phyloP scores from a whole-genome alignment of 2,329 filamentous ascomycete genomes.

The Didymella exigua region DNA sequence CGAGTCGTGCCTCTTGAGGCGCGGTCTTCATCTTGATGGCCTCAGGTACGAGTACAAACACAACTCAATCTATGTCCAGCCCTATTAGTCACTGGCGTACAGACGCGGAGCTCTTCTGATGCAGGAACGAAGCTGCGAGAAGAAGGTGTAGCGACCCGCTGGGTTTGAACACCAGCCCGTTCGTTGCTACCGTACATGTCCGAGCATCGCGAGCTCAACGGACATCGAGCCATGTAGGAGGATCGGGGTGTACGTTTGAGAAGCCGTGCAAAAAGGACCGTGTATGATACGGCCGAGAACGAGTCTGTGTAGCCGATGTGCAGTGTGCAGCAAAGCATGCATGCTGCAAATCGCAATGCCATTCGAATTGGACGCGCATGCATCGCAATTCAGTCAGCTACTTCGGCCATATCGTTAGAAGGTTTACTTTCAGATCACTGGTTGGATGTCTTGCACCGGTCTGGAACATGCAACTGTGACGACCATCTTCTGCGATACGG shows the following conservation, averaged over 20 bases:
- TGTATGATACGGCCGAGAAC: neutral
- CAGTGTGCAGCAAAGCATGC: neutral
- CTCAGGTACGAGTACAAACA: neutral
- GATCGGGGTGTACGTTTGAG: neutral
- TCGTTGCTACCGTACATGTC: conserved; percentile 1
- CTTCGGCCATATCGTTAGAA: conserved; percentile 1
- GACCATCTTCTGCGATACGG: neutral
- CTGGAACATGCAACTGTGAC: neutral
- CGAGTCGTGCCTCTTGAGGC: neutral
- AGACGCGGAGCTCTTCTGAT: neutral
- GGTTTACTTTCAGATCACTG: neutral
- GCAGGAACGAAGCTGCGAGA: neutral
- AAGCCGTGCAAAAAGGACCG: conserved; percentile 1
- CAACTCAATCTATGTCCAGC: neutral
- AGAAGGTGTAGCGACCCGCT: neutral
- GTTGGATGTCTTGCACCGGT: neutral
- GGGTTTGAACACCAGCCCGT: neutral
- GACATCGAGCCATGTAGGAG: neutral
- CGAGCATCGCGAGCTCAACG: conserved; percentile 2
- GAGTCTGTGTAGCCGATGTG: neutral
- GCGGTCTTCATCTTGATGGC: neutral
- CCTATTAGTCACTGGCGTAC: neutral
- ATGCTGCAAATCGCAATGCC: neutral
- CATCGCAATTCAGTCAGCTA: conserved; percentile 23
- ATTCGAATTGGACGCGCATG: conserved; percentile 18